These are phyloP conservation scores for Escallonia herrerae DNA, from an alignment of 129 eudicot species.

Conservation along the genomic window DNA sequence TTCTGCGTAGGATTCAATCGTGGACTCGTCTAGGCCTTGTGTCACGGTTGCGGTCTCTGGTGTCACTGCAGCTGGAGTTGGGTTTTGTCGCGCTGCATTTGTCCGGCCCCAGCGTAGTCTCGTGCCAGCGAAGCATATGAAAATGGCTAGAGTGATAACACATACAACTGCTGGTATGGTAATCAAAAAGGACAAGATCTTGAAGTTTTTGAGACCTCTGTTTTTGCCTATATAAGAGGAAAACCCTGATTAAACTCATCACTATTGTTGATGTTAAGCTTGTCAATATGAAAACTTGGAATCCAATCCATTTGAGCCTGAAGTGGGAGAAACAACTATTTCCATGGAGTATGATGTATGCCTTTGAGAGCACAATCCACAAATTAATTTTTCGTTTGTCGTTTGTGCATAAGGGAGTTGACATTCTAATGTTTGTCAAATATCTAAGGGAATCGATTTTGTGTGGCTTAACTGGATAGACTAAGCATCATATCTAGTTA, in stretches of 20 bases:
- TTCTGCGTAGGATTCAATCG: slow-evolving; percentile 64
- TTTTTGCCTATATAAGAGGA: slow-evolving; percentile 21
- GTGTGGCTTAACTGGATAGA: no score
- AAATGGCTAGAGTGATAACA: slow-evolving; percentile 24
- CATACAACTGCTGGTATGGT: slow-evolving; percentile 48
- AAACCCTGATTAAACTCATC: no score
- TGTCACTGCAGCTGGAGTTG: slow-evolving; percentile 10
- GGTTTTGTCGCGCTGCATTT: slow-evolving; percentile 2
- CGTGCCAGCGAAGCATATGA: slow-evolving; percentile 22
- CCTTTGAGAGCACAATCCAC: not conserved
- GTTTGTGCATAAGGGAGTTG: no score
- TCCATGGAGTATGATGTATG: no score
- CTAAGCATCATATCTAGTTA: no score
- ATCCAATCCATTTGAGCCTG: no score
- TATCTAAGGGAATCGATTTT: no score
- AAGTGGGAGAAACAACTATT: no score
- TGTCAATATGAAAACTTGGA: no score
- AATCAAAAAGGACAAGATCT: slow-evolving; percentile 37
- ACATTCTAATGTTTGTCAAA: no score
- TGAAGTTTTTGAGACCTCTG: slow-evolving; percentile 25
- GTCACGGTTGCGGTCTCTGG: slow-evolving; percentile 18
- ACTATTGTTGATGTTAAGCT: no score
- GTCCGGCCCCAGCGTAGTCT: slow-evolving; percentile 7
- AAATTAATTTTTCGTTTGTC: no score
- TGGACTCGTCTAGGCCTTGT: slow-evolving; percentile 51